Evolutionary conservation across 2,329 filamentous ascomycete genomes (phyloP).

Genomic region (Diplodia seriata): DNA sequence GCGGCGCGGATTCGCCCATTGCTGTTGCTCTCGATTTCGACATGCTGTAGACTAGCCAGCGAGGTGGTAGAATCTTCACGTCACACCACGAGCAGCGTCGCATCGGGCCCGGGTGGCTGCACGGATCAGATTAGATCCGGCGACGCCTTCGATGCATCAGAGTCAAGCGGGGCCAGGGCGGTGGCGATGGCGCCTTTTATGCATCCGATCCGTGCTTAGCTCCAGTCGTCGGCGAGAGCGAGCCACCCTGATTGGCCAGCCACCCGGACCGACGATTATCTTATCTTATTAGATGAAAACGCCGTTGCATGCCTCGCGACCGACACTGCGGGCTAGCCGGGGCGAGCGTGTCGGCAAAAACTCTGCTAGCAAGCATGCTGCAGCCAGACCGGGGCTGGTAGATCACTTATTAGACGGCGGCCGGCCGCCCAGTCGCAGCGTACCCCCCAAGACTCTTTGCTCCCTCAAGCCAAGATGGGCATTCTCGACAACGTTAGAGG

Average conservation of each 20-base stretch:
- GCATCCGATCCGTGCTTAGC: background rate
- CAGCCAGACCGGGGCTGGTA: conserved; percentile 2
- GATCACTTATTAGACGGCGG: conserved; percentile 15
- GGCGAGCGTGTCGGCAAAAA: conserved; percentile 5
- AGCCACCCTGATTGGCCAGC: background rate
- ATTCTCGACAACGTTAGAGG: conserved; percentile 19
- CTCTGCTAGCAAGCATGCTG: conserved; percentile 2
- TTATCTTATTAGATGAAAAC: conserved; percentile 31
- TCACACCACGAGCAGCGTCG: conserved; percentile 18
- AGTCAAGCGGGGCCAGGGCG: background rate
- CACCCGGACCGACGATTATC: conserved; percentile 16
- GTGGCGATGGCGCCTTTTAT: conserved; percentile 20
- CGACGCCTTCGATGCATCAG: background rate
- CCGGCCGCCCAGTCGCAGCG: background rate
- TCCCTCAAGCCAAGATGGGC: conserved; percentile 16
- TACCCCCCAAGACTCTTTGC: conserved; percentile 2
- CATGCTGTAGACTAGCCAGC: background rate
- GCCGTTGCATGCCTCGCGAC: background rate
- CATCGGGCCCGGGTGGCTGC: background rate
- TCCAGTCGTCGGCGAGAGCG: background rate
- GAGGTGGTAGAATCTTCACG: conserved; percentile 14
- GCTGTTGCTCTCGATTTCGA: no score
- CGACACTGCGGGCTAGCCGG: no score
- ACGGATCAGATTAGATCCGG: conserved; percentile 32
- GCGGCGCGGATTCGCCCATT: background rate